Percentiles rank a stretch among this genome's conserved stretches.
These are phyloP conservation scores for Spergularia marina DNA, from an alignment of 148 eudicot species.

Conservation along the genomic window DNA sequence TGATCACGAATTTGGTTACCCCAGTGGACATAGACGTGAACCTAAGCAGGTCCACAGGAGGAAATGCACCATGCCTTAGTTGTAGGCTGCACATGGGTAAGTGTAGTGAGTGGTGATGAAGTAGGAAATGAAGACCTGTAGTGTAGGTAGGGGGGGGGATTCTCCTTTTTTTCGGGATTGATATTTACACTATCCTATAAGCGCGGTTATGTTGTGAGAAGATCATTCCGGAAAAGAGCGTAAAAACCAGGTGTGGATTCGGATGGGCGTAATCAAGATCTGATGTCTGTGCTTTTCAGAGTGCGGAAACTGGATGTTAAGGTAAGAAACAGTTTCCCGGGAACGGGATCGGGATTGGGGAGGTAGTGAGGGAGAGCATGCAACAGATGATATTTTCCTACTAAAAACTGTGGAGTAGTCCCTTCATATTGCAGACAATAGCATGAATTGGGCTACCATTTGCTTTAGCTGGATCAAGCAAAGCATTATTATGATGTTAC, in stretches of 20 bases:
- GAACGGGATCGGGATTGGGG: too few species aligned
- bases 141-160: background rate
- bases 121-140: background rate
- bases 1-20: background rate
- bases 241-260: too few species aligned
- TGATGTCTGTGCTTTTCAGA: too few species aligned
- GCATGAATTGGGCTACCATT: background rate
- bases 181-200: too few species aligned
- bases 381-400: too few species aligned
- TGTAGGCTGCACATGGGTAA: constrained; percentile 29
- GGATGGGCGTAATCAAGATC: too few species aligned
- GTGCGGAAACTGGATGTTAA: too few species aligned
- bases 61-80: background rate
- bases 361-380: too few species aligned
- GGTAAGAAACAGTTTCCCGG: too few species aligned
- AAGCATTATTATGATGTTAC: constrained; percentile 17
- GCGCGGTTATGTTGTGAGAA: too few species aligned
- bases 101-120: background rate
- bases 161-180: background rate
- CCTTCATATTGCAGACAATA: background rate
- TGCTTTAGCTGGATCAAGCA: constrained; percentile 8
- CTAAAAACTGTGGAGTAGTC: too few species aligned
- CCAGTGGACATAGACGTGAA: constrained; percentile 15
- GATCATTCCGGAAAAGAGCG: too few species aligned
- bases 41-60: constrained; percentile 16